Conservation (phyloP, 805 yeast species). For the Candida adriatica region DNA sequence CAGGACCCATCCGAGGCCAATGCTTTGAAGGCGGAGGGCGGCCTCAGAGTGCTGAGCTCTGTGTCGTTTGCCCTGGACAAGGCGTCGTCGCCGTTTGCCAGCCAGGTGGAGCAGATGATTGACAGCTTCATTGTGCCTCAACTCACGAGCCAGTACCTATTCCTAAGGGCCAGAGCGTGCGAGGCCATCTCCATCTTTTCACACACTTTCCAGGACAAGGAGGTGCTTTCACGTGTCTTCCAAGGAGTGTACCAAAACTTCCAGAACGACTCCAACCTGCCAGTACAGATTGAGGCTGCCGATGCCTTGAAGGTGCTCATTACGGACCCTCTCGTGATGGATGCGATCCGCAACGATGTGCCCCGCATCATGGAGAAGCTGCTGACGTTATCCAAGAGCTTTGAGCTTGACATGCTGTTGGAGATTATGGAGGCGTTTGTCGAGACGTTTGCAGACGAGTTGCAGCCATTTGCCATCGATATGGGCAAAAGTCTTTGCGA, state of each 20-base stretch:
- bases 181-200: conserved; percentile 44
- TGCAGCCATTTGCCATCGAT: conserved; percentile 81
- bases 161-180: conserved; percentile 71
- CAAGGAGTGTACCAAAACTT: conserved; percentile 35
- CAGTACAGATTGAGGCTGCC: conserved; percentile 82
- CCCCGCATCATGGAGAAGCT: conserved; percentile 78
- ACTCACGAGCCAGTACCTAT: conserved; percentile 52
- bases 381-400: conserved; percentile 64
- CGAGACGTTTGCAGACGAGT: conserved; percentile 75
- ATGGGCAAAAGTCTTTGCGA: conserved; percentile 52
- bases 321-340: conserved; percentile 59
- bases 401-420: conserved; percentile 80
- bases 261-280: conserved; percentile 42
- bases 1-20: conserved; percentile 27
- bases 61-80: conserved; percentile 44
- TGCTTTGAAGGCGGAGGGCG: conserved; percentile 74
- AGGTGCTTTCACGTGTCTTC: conserved; percentile 32
- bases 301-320: conserved; percentile 79
- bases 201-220: conserved; percentile 29
- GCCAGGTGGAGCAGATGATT: conserved; percentile 66
- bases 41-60: conserved; percentile 71
- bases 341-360: conserved; percentile 63
- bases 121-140: conserved; percentile 63
- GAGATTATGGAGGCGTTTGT: conserved; percentile 96
- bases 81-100: conserved; percentile 45